Base-by-base conservation (phyloP, 805 yeast genomes). In the Tetrapisispora phaffii region DNA sequence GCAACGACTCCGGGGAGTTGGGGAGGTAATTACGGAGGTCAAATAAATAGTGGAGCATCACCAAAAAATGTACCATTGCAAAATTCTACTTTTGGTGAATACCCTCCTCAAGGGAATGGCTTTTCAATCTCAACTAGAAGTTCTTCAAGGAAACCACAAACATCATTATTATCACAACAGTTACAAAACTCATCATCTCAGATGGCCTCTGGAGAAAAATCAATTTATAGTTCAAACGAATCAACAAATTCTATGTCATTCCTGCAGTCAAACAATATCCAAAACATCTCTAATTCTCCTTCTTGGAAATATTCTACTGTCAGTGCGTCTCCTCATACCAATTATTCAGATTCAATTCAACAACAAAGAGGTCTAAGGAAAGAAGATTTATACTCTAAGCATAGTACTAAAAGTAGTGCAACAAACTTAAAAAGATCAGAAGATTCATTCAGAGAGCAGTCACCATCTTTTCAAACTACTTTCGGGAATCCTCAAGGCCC, bases 121-220 rank as follows among this genome's bases (percentile, higher is more conserved):
- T 48, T 54, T 12, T 48, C 53, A 5, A 41, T 44, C 12, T 31
- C 42, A 9, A 41, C 55, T 7, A 46, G 49, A n/a, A 35, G 51
- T 6, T 45, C 49, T 19, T 50, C 57, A 9, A 55, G 48, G 17
- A 56, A 53, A 36, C 47, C 57, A 9, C 65, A 59, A 26, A 61
- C 65, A 3, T 64, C 68, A 8, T 46, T 64, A 32, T 40, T 64
- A 23, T 62, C 67, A 2, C 68, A 64, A 41, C 67, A 62, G 44
- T 39, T 62, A 21, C 65, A 59, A 34, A 57, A 55, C 38, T 55
- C 61, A 10, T 54, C 61, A 13, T 34, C 33, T n/a, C 24, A 41
- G 3, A 16, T 10, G 8, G 20, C n/a, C 23, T 10, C 15, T 10
- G 19, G 10, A 3, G 24, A 29, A 2, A 40, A 40, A 10, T 3